These are phyloP conservation scores for Phaffia rhodozyma DNA, from an alignment of 1,284 basidiomycete species.

Conservation along the genomic window DNA sequence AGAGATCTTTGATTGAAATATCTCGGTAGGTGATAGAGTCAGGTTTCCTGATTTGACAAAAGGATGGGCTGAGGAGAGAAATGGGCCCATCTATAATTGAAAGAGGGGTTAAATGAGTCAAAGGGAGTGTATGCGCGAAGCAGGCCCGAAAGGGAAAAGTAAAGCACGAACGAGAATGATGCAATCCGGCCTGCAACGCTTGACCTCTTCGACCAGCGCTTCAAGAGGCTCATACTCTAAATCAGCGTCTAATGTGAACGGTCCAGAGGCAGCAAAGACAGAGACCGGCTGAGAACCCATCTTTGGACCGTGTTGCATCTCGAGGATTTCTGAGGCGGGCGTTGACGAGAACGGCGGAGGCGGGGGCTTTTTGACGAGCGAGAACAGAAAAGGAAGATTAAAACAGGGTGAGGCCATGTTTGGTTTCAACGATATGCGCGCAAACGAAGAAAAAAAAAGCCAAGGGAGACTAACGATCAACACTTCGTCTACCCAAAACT, in stretches of 20 bases:
- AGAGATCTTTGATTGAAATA: conserved; percentile 60
- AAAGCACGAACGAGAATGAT: conserved; percentile 55
- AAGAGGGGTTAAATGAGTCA: conserved; percentile 3
- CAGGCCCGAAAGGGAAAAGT: background rate
- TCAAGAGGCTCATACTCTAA: conserved; percentile 61
- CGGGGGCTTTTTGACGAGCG: conserved; percentile 36
- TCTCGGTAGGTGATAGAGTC: conserved; percentile 48
- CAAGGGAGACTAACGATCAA: conserved; percentile 49
- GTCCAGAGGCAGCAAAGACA: conserved; percentile 61
- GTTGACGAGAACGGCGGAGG: conserved; percentile 33
- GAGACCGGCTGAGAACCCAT: conserved; percentile 43
- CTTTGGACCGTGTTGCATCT: conserved; percentile 30
- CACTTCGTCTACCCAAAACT: conserved; percentile 74
- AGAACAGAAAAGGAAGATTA: conserved; percentile 36
- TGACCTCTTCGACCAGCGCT: conserved; percentile 47
- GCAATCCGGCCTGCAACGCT: conserved; percentile 55
- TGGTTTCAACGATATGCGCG: conserved; percentile 29
- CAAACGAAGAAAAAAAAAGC: background rate
- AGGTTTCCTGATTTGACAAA: conserved; percentile 58
- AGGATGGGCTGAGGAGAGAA: conserved; percentile 66
- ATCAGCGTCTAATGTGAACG: conserved; percentile 66
- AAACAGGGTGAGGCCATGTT: background rate
- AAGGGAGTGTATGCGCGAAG: background rate
- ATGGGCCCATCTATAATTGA: conserved; percentile 64
- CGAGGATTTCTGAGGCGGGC: conserved; percentile 26